Conservation (phyloP, 2,329 filamentous ascomycete species). For the Teratosphaeria destructans region DNA sequence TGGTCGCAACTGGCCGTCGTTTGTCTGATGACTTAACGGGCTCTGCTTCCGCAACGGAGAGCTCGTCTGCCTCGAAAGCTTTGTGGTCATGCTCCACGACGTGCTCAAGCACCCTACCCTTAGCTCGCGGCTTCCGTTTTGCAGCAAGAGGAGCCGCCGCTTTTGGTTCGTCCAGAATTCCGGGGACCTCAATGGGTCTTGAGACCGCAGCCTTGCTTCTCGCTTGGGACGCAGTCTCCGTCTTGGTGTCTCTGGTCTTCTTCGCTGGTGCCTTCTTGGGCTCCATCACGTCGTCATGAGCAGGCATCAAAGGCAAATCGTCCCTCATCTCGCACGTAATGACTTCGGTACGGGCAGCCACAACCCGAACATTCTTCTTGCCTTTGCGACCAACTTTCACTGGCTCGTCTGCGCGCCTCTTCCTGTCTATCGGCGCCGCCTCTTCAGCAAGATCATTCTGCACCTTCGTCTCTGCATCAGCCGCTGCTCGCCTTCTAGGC, state of each 20-base stretch:
- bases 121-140: neutral
- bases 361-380: neutral
- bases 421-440: conserved; percentile 9
- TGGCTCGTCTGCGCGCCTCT: neutral
- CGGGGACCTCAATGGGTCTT: neutral
- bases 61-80: neutral
- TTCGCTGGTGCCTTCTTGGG: conserved; percentile 1
- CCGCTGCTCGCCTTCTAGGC: conserved; percentile 16
- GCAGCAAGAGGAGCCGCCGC: neutral
- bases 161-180: neutral
- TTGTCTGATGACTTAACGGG: neutral
- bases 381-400: neutral
- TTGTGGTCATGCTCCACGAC: neutral
- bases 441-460: conserved; percentile 15
- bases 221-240: neutral
- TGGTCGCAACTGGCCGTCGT: neutral
- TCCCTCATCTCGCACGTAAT: neutral
- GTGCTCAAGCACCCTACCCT: neutral
- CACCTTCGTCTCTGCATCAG: conserved; percentile 13
- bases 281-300: neutral
- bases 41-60: neutral
- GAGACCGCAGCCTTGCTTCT: neutral
- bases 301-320: conserved; percentile 2
- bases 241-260: neutral
- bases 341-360: neutral